These are phyloP conservation scores for Luffa aegyptiaca DNA, from an alignment of 306 rosid species.

Conservation along the genomic window DNA sequence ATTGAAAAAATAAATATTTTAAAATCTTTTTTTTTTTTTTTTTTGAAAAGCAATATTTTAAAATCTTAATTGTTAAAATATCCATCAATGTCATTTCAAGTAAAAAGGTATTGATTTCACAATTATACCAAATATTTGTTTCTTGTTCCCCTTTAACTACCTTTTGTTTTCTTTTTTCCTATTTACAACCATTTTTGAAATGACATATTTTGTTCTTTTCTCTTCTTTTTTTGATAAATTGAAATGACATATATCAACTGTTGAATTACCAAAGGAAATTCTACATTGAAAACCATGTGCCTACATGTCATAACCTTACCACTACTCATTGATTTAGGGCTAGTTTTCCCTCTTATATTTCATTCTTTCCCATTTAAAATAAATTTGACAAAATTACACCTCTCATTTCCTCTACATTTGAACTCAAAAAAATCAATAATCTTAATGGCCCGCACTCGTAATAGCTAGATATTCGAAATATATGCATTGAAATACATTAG, in stretches of 20 bases:
- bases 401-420: no score
- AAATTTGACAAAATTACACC: neutral
- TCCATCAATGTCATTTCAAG: neutral
- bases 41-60: neutral
- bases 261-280: neutral
- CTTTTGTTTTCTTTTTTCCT: neutral
- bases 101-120: neutral
- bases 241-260: neutral
- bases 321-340: neutral
- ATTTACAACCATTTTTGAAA: neutral
- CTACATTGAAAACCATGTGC: neutral
- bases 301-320: neutral
- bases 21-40: neutral
- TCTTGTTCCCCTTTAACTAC: neutral
- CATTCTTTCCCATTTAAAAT: neutral
- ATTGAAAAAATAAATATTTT: neutral
- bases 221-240: neutral
- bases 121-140: neutral
- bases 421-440: no score
- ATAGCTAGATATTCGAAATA: no score
- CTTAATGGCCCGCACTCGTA: no score
- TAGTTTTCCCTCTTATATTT: neutral
- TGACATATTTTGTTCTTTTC: neutral
- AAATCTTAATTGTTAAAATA: neutral
- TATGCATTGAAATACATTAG: no score